Evolutionary conservation across 345 rosid genomes (phyloP).

Genomic region (Kernera saxatilis): DNA sequence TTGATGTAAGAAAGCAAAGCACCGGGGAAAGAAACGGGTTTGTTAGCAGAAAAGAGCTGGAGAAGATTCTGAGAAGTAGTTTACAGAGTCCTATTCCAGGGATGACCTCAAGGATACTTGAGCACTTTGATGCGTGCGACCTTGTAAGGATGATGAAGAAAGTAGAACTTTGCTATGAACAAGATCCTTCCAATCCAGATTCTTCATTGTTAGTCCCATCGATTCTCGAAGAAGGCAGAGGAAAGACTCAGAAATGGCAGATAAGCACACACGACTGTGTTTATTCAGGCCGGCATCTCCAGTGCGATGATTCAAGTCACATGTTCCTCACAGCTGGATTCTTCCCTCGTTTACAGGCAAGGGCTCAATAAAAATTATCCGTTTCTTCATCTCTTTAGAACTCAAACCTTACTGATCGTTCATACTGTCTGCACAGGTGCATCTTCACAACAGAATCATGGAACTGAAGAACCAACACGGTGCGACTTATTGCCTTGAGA

Average conservation of each 20-base stretch:
- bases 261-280: constrained; percentile 47
- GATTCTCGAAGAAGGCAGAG: constrained; percentile 94
- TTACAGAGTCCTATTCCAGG: constrained; percentile 85
- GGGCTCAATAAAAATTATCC: background rate
- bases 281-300: constrained; percentile 83
- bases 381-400: constrained; percentile 6
- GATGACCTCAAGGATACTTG: constrained; percentile 76
- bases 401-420: background rate
- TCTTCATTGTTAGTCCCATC: constrained; percentile 73
- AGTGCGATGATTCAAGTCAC: constrained; percentile 86
- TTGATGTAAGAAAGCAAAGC: constrained; percentile 61
- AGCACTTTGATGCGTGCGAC: constrained; percentile 63
- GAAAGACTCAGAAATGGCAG: constrained; percentile 81
- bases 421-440: constrained; percentile 48
- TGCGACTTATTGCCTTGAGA: constrained; percentile 82
- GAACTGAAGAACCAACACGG: constrained; percentile 77
- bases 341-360: constrained; percentile 93
- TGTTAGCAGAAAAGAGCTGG: constrained; percentile 63
- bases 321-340: constrained; percentile 84
- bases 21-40: constrained; percentile 55
- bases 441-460: constrained; percentile 74
- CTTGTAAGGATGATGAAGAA: constrained; percentile 81
- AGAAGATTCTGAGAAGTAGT: constrained; percentile 66
- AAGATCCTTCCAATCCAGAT: constrained; percentile 68
- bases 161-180: constrained; percentile 74